Base-by-base conservation (phyloP, 1,139 yeast species). In the Kodamaea plutei region DNA sequence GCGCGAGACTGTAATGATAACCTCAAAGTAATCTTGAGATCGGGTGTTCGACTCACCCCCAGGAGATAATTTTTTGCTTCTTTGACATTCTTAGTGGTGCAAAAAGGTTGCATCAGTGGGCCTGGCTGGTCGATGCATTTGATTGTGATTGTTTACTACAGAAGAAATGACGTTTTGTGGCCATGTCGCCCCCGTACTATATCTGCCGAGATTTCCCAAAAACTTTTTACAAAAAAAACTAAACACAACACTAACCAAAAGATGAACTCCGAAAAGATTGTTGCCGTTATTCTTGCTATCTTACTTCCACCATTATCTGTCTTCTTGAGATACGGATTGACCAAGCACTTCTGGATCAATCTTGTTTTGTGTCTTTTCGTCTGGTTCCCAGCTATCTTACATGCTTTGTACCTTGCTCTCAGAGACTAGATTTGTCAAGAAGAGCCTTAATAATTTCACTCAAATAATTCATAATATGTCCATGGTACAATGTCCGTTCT, bases 21-120 rank as follows among this genome's bases (percentile, higher is more conserved):
- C 54, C n/a, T 52, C 58, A 58, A 51, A 61, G 79, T 63, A 49
- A 77, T 76, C 84, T 76, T 75, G 80, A 76, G 82, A 76, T 76
- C 84, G 83, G 80, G 84, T 71, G 84, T 78, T 78, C 84, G 83
- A 77, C 75, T 77, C 84, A 71, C 84, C 79, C 83, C 78, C 81
- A 72, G 78, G 84, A 77, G 84, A 78, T 44, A 56, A 58, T 48
- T 55, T 61, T 65, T n/a, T n/a, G n/a, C n/a, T n/a, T n/a, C n/a
- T n/a, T n/a, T n/a, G n/a, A n/a, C n/a, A n/a, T n/a, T n/a, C n/a
- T n/a, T n/a, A n/a, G n/a, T n/a, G n/a, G n/a, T n/a, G n/a, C n/a
- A n/a, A n/a, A n/a, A n/a, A n/a, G n/a, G n/a, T n/a, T n/a, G n/a
- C n/a, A n/a, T n/a, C n/a, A n/a, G n/a, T n/a, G n/a, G n/a, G n/a